A percentile compares a stretch with the other conserved stretches of the same genome.
Conservation (phyloP, 768 basidiomycete genomes). For the Collybia nuda region DNA sequence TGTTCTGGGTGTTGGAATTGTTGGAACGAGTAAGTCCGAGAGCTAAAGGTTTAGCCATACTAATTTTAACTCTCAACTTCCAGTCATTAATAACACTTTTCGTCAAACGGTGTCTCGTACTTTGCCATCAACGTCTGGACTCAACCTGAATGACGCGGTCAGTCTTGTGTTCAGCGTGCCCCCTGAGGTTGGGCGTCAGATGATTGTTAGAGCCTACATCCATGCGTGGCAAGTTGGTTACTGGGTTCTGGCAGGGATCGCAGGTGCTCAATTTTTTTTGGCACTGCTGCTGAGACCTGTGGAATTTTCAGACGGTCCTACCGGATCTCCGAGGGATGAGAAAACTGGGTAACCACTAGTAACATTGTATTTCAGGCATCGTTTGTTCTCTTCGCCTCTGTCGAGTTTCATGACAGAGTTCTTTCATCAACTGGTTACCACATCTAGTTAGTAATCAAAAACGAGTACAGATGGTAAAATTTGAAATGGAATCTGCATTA, state of each 20-base stretch:
- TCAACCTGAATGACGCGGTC: constrained; percentile 20
- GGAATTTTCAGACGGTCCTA: not conserved
- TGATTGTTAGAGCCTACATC: constrained; percentile 16
- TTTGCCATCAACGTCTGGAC: constrained; percentile 6
- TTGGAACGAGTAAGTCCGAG: constrained; percentile 18
- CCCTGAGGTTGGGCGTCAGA: constrained; percentile 3
- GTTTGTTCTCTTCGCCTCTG: too few species aligned
- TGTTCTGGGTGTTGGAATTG: constrained; percentile 23
- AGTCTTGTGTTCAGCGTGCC: constrained; percentile 11
- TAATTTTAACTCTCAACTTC: not conserved
- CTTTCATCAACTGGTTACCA: not conserved
- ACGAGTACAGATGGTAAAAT: not conserved
- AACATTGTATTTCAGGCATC: too few species aligned
- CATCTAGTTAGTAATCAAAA: not conserved
- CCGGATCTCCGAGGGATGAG: not conserved
- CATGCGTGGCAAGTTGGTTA: constrained; percentile 18
- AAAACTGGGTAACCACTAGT: not conserved
- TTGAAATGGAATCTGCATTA: not conserved
- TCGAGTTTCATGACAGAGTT: not conserved
- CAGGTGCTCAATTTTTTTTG: constrained; percentile 17
- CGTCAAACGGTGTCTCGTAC: constrained; percentile 6
- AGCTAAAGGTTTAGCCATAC: not conserved
- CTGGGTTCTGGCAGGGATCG: constrained; percentile 17
- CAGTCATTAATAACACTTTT: constrained; percentile 24
- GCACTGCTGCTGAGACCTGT: constrained; percentile 15